Evolutionary conservation across 2,329 filamentous ascomycete species (phyloP), one percentile per base, ranked within the genome.

Genomic region (Clathrospora elynae): DNA sequence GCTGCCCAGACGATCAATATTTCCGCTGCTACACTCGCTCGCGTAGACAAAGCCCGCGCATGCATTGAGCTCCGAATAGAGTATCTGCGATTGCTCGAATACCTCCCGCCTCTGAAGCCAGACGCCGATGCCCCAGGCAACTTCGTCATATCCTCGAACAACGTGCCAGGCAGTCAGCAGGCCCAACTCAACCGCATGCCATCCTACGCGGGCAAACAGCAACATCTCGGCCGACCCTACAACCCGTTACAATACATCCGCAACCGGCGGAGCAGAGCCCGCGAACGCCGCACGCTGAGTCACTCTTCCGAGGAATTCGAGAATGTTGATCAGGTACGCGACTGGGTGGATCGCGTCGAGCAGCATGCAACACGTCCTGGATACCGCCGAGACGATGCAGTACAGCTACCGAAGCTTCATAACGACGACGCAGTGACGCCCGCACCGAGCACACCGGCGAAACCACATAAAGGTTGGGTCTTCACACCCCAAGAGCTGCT

Each of bases 161-260:
- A 69, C 49, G 58, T 73, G 32, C 68, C 75, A 25, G 70, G 75
- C 35, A 70, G 66, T 49, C 57, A 68, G 1, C 61, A 68, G 44
- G 69, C 73, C 49, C 60, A 72, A 33, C 54, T 72, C 46, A 66
- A 58, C 42, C 64, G 74, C 57, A 38, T 67, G 44, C 47, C 67
- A 40, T 67, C 69, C 50, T 35, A 73, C 56, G 60, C 61, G 18
- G 68, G 58, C 53, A 67, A 58, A 47, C 66, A 67, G 48, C 60
- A 68, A 28, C 61, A 44, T n/a, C 68, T 85, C 6, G 87, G 87
- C 4, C 84, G 91, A 37, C 73, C 77, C 2, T 97, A 97, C 66
- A 96, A 99, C 65, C 93, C 92, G 4, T 73, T 99, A 16, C 93
- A 97, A 68, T 90, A 90, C 57, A 87, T 97, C 41, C 85, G 93